Conservation (phyloP, 257 asterid species). For the Lycium barbarum region DNA sequence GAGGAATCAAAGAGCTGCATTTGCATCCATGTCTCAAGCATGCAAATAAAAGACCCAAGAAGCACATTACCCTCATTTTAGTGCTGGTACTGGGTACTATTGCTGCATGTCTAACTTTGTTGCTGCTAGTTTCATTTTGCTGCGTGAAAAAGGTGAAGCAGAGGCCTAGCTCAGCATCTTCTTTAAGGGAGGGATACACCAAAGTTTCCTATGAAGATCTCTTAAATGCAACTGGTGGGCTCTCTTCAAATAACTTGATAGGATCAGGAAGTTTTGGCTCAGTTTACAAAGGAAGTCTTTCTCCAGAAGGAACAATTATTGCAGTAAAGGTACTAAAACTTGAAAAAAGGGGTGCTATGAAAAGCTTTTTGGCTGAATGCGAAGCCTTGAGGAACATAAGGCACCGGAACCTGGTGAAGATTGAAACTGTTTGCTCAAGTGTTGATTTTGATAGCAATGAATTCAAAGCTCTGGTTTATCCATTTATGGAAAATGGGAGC, state of each 20-base stretch:
- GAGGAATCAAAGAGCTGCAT: conserved; percentile 45
- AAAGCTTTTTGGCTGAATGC: conserved; percentile 60
- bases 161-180: conserved; percentile 30
- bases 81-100: conserved; percentile 29
- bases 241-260: conserved; percentile 46
- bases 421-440: conserved; percentile 63
- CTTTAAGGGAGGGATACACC: conserved; percentile 31
- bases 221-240: conserved; percentile 47
- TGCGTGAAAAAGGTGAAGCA: conserved; percentile 34
- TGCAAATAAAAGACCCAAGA: conserved; percentile 31
- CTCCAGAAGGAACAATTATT: conserved; percentile 42
- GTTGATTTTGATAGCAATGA: conserved; percentile 52
- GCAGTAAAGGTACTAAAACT: conserved; percentile 59
- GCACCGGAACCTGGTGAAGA: conserved; percentile 55
- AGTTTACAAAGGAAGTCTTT: conserved; percentile 51
- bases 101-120: conserved; percentile 39
- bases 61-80: conserved; percentile 33
- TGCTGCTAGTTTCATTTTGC: conserved; percentile 42
- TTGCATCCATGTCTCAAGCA: conserved; percentile 45
- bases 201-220: conserved; percentile 52
- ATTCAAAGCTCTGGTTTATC: conserved; percentile 57
- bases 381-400: conserved; percentile 50
- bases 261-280: conserved; percentile 59
- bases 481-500: conserved; percentile 58
- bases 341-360: conserved; percentile 49